These are phyloP conservation scores for Withania somnifera DNA, from an alignment of 305 asterid genomes.

Conservation along the genomic window DNA sequence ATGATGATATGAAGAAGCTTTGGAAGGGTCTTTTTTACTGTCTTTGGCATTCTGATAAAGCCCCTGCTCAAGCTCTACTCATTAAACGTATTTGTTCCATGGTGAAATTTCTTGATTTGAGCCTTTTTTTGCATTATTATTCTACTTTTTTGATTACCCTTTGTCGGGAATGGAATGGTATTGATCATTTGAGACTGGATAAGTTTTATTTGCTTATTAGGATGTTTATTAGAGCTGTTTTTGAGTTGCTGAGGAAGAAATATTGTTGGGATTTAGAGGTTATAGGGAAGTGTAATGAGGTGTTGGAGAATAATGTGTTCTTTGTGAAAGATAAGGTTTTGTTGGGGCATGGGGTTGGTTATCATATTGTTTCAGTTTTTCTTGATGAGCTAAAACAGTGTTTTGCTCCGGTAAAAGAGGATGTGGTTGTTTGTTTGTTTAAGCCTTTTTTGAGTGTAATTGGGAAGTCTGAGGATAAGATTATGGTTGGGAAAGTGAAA, in stretches of 20 bases:
- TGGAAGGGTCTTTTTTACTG: conserved; percentile 94
- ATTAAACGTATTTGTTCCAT: conserved; percentile 49
- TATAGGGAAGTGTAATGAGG: conserved; percentile 34
- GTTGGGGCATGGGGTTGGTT: conserved; percentile 76
- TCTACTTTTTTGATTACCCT: conserved; percentile 53
- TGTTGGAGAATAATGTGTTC: conserved; percentile 43
- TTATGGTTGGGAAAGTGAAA: conserved; percentile 75
- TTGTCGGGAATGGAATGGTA: conserved; percentile 85
- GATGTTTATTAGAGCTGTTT: conserved; percentile 45
- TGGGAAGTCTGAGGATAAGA: conserved; percentile 43
- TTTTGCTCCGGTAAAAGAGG: conserved; percentile 42
- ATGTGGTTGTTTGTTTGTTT: conserved; percentile 44
- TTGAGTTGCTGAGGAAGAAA: conserved; percentile 36
- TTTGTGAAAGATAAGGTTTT: too few relatives aligned
- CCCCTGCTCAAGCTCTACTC: conserved; percentile 58
- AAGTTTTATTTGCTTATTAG: conserved; percentile 82
- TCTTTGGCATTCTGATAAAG: conserved; percentile 84
- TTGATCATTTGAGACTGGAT: conserved; percentile 76
- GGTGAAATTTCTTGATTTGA: conserved; percentile 41
- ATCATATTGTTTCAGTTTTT: conserved; percentile 73
- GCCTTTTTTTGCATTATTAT: conserved; percentile 51
- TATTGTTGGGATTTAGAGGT: conserved; percentile 52
- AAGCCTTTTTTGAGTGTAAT: conserved; percentile 48
- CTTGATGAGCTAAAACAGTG: conserved; percentile 66
- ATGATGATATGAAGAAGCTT: conserved; percentile 59